Evolutionary conservation across 495 filamentous ascomycete genomes (phyloP).

Genomic region (Aeminium ludgeri): DNA sequence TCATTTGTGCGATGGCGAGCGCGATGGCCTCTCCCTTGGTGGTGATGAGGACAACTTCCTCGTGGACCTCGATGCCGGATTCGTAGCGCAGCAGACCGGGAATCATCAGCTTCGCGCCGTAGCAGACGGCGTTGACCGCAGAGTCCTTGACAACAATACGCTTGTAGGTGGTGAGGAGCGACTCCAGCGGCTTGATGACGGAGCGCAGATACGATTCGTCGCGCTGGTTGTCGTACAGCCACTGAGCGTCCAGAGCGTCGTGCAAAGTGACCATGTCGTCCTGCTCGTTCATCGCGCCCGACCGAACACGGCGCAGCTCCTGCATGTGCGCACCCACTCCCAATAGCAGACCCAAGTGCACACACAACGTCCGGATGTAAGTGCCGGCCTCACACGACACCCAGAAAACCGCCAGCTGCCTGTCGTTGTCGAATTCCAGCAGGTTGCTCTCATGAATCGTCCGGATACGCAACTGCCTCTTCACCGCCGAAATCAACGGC

Average conservation of each 20-base stretch:
- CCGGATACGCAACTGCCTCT: slow-evolving; percentile 91
- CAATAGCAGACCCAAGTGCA: slow-evolving; percentile 80
- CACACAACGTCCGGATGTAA: slow-evolving; percentile 94
- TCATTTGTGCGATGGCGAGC: slow-evolving; percentile 89
- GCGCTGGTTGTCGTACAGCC: slow-evolving; percentile 75
- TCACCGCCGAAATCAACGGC: slow-evolving; percentile 92
- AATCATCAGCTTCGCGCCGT: slow-evolving; percentile 96
- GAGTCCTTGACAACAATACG: slow-evolving; percentile 95
- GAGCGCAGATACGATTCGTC: slow-evolving; percentile 75
- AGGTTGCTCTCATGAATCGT: slow-evolving; percentile 92
- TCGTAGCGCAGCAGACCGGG: slow-evolving; percentile 86
- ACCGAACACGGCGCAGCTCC: slow-evolving; percentile 83
- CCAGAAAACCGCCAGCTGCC: slow-evolving; percentile 98
- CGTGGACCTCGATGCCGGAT: slow-evolving; percentile 67
- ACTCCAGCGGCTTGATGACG: slow-evolving; percentile 83
- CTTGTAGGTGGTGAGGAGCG: slow-evolving; percentile 78
- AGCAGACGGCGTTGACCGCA: slow-evolving; percentile 88
- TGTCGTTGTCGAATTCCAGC: slow-evolving; percentile 92
- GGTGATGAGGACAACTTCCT: slow-evolving; percentile 92
- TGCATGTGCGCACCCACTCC: slow-evolving; percentile 98
- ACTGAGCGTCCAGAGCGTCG: slow-evolving; percentile 90
- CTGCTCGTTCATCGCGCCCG: slow-evolving; percentile 83
- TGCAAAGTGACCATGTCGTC: slow-evolving; percentile 82
- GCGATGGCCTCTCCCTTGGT: slow-evolving; percentile 98
- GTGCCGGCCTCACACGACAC: slow-evolving; percentile 97